These are phyloP conservation scores for Leptographium galeiforme DNA, from an alignment of 2,329 filamentous ascomycete species.

Conservation along the genomic window DNA sequence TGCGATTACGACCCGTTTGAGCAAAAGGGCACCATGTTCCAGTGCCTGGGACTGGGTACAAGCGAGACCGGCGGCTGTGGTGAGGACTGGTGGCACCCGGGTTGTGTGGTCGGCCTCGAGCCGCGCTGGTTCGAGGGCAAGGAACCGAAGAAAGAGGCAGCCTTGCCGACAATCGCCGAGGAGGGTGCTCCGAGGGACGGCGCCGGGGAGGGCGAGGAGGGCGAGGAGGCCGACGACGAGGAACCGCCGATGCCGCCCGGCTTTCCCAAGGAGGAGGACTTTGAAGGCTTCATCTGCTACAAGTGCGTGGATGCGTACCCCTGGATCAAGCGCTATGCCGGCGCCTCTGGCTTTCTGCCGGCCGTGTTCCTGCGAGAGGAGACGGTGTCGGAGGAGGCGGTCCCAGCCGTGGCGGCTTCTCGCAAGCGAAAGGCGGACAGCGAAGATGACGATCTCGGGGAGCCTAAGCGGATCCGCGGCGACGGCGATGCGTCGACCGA, in stretches of 20 bases:
- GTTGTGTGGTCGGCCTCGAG: conserved; percentile 72
- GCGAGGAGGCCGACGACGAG: conserved; percentile 35
- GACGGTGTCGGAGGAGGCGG: not conserved
- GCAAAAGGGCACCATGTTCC: conserved; percentile 96
- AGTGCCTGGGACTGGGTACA: conserved; percentile 76
- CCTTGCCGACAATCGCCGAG: conserved; percentile 8
- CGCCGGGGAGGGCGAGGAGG: conserved; percentile 17
- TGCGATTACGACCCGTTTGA: conserved; percentile 78
- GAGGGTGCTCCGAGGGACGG: conserved; percentile 8
- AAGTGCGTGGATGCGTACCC: conserved; percentile 79
- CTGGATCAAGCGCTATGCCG: conserved; percentile 85
- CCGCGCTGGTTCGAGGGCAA: conserved; percentile 49
- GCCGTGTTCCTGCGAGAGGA: conserved; percentile 43
- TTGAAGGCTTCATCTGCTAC: conserved; percentile 85
- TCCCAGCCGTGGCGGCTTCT: conserved; percentile 13
- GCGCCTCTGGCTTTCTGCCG: conserved; percentile 63
- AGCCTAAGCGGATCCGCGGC: conserved; percentile 33
- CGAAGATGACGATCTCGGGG: conserved; percentile 23
- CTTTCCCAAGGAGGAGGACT: conserved; percentile 80
- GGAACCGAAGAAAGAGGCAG: not conserved
- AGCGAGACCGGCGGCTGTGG: conserved; percentile 77
- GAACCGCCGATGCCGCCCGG: conserved; percentile 63
- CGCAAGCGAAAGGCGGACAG: conserved; percentile 58
- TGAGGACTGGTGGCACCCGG: conserved; percentile 96
- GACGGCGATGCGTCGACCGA: not conserved